phyloP scores from a whole-genome alignment of 2,329 filamentous ascomycete species.

The Fusarium concolor region DNA sequence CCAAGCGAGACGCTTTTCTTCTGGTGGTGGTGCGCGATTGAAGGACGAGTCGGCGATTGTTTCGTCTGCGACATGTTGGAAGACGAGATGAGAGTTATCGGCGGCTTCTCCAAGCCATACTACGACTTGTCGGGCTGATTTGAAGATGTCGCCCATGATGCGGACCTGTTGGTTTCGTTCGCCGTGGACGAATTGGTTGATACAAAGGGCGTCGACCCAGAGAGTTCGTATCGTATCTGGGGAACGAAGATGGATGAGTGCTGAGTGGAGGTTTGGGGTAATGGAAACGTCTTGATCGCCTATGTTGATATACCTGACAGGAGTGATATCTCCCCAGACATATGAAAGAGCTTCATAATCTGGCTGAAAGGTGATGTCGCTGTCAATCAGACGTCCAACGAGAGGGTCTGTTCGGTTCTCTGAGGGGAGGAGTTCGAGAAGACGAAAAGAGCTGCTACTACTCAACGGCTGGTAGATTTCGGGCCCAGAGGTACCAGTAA shows the following conservation, averaged over 20 bases:
- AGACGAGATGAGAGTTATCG: conserved; percentile 8
- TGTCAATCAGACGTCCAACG: neutral
- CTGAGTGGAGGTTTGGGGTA: conserved; percentile 14
- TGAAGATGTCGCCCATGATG: conserved; percentile 32
- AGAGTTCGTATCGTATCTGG: neutral
- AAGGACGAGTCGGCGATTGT: rapidly evolving
- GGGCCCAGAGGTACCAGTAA: rapidly evolving
- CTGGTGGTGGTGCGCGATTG: rapidly evolving
- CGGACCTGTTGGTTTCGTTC: conserved; percentile 31
- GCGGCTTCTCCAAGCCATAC: conserved; percentile 20
- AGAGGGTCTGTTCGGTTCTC: neutral
- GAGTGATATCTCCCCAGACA: conserved; percentile 14
- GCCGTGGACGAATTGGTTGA: conserved; percentile 12
- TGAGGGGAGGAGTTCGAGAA: conserved; percentile 6
- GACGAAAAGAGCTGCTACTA: conserved; percentile 12
- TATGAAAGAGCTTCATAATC: conserved; percentile 26
- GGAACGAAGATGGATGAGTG: conserved; percentile 5
- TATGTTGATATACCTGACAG: neutral
- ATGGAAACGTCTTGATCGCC: neutral
- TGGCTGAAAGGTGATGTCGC: conserved; percentile 22
- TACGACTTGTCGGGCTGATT: conserved; percentile 18
- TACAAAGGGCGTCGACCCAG: conserved; percentile 20
- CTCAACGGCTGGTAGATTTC: neutral
- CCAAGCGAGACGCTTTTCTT: conserved; percentile 3
- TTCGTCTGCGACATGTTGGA: conserved; percentile 2